Evolutionary conservation across 78 protist genomes (phyloP), one percentile per base, ranked within the genome.

Genomic region (Dictyostelium intermedium): DNA sequence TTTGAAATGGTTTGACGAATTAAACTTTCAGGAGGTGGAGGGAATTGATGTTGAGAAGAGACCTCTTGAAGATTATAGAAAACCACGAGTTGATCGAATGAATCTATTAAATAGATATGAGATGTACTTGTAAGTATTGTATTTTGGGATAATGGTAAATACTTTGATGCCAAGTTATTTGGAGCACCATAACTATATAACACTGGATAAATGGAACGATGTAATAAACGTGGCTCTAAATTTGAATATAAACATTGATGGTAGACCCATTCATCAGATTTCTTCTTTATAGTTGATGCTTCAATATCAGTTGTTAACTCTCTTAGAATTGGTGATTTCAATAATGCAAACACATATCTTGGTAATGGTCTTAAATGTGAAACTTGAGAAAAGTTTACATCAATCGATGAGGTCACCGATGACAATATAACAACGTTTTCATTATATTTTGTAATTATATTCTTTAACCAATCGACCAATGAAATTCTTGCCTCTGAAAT

Each of bases 231-330:
- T 27, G 84, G 93, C 9, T 87, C 93, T 37, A 87, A 27, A 13
- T 76, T 50, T 10, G 32, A 23, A 3, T 39, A 43, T n/a, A 63
- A 23, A 27, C 61, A 56, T 82, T 87, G 93, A 41, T 18, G 18
- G 66, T 30, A 87, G 2, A 87, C 25, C 93, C 93, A 87, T 23
- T 87, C 85, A 63, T 87, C 93, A 16, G 93, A 79, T 16, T 60
- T 41, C 39, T n/a, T 32, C 18, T 16, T 11, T 5, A 87, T 23
- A 1, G 80, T 41, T 6, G 18, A 9, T n/a, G 43, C 85, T 79
- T 87, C 93, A 14, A 45, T 79, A 27, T 39, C 78, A 25, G 45
- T 50, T 23, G 41, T 25, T 4, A 87, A 25, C 2, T 32, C 37
- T 13, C 50, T 43, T 6, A 87, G 47, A 1, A 87, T 18, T 5